Base-by-base conservation (phyloP, 2,329 filamentous ascomycete species). In the Fusarium sp. region DNA sequence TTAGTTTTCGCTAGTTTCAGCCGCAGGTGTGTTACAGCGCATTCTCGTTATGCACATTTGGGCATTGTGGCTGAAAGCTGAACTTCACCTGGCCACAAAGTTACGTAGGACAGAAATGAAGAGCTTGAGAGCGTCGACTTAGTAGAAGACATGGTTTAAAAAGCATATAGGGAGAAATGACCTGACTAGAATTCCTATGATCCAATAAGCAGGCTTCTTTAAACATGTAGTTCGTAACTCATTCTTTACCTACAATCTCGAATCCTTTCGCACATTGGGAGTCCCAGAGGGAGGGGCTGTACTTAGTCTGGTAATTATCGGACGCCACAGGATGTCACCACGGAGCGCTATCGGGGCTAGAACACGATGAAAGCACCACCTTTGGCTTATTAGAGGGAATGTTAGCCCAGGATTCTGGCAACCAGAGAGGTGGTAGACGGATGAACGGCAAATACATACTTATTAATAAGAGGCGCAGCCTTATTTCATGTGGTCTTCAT, bases 121-220 rank as follows among this genome's bases (percentile, higher is more conserved):
- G 28, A 54, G 10, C 24, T 22, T 12, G 18, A 15, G 32, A 22
- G 3, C 14, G 5, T 22, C 18, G 3, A 12, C 13, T 26, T 17
- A 8, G 24, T 13, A 26, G 24, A 54, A 17, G 12, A 15, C 4
- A 9, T 38, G 18, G 1, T 6, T 17, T 12, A 3, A 15, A 1
- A 17, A 38, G 10, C 14, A 5, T 2, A 17, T 9, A 17, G 2
- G 13, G 5, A 22, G 8, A 9, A 38, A 22, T 14, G 3, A 3
- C 10, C 18, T 15, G 18, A 1, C 0, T 17, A 38, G 10, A 26
- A 3, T 17, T 28, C 0, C 14, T 22, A 22, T 12, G 2, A 28
- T 54, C 5, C 5, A 26, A 22, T 1, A 53, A 26, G 3, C 12
- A 18, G 11, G 2, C 22, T 13, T 32, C 3, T 8, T 22, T 2